Evolutionary conservation across 768 basidiomycete genomes (phyloP).

Genomic region (Mycena latifolia): DNA sequence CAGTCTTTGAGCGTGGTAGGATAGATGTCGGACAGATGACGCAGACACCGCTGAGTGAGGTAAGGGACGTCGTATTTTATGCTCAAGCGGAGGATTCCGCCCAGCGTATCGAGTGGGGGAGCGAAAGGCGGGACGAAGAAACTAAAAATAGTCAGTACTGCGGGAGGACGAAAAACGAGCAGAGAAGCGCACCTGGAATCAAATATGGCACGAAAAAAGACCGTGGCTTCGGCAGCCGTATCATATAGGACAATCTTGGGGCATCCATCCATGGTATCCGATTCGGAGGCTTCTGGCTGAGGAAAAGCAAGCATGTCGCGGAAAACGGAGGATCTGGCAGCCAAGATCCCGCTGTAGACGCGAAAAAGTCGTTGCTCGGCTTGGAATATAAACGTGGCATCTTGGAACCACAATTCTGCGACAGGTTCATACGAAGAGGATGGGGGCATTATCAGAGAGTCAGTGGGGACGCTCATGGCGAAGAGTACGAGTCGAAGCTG

Average conservation of each 20-base stretch:
- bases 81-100: conserved; percentile 26
- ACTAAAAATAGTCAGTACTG: not conserved
- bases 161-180: not conserved
- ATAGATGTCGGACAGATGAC: conserved; percentile 26
- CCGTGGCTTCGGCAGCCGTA: conserved; percentile 15
- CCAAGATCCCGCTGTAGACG: conserved; percentile 24
- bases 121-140: conserved; percentile 29
- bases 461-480: not conserved
- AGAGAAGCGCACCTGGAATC: conserved; percentile 27
- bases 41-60: conserved; percentile 21
- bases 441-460: not conserved
- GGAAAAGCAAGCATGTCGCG: conserved; percentile 31
- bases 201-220: conserved; percentile 29
- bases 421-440: not conserved
- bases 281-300: conserved; percentile 7
- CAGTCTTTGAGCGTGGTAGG: conserved; percentile 27
- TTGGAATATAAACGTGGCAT: conserved; percentile 33
- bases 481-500: not conserved
- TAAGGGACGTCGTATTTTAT: conserved; percentile 34
- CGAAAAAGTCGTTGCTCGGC: conserved; percentile 26
- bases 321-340: conserved; percentile 22
- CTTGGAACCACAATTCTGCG: conserved; percentile 27
- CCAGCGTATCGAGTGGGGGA: conserved; percentile 15
- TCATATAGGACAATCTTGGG: conserved; percentile 27
- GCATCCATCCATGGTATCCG: conserved; percentile 26